phyloP scores from a whole-genome alignment of 1,284 basidiomycete genomes.

The Cutaneotrichosporon sp. region DNA sequence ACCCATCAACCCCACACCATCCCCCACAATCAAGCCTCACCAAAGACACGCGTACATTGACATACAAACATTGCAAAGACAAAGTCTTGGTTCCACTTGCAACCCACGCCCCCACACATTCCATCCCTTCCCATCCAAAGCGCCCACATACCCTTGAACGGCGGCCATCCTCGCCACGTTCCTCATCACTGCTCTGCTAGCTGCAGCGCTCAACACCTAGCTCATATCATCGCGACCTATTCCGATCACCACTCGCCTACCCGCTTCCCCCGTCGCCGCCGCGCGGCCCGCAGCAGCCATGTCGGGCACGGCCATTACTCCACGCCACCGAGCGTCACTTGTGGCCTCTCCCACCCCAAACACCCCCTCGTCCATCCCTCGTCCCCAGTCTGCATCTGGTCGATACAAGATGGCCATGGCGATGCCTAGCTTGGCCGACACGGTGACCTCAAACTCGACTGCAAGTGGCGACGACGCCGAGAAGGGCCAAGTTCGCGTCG shows the following conservation, averaged over 20 bases:
- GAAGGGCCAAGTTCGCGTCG: slow-evolving; percentile 45
- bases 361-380: slow-evolving; percentile 34
- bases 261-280: neutral
- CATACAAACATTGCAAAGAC: neutral
- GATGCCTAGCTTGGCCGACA: neutral
- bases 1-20: too few relatives aligned
- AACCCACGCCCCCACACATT: neutral
- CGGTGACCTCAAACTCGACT: slow-evolving; percentile 1
- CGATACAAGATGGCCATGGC: slow-evolving; percentile 15
- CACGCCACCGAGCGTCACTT: slow-evolving; percentile 26
- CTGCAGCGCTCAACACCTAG: neutral
- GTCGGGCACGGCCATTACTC: slow-evolving; percentile 18
- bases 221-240: neutral
- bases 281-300: slow-evolving; percentile 9
- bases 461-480: slow-evolving; percentile 26
- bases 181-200: neutral
- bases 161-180: neutral
- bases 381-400: slow-evolving; percentile 36
- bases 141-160: neutral
- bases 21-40: too few relatives aligned
- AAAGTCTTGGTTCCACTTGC: neutral
- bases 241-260: neutral
- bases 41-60: neutral
- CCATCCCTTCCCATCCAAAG: neutral
- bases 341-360: slow-evolving; percentile 31